Base-by-base conservation (phyloP, 2,329 filamentous ascomycete species). In the Aspergillus fumigatus region DNA sequence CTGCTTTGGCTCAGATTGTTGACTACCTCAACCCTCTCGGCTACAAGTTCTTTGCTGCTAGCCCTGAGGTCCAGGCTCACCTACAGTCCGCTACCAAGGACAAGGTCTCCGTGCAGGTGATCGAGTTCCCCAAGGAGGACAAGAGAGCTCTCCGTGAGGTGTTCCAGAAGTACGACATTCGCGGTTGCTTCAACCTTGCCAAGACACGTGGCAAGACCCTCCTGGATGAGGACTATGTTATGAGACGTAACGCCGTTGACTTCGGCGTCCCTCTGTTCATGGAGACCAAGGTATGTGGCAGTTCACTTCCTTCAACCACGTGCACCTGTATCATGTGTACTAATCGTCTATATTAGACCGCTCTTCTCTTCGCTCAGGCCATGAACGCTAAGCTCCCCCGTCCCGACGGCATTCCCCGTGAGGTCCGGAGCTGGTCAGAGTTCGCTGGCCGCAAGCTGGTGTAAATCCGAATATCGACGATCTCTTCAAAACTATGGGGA, bases 231-330 rank as follows among this genome's bases (percentile, higher is more conserved):
- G 92, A 99, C 80, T 99, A 99, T 70, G 92, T 99, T 56, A 97
- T 97, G 93, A 86, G 94, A 70, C 86, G 94, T 73, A 99, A 99
- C 72, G 94, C 94, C 27, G 94, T 99, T 55, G 94, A 99, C 79
- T 99, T 99, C 75, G 93, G 93, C 66, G 92, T 97, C 32, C 94
- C 94, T 50, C 82, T 99, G 55, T 97, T 99, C 77, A 97, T 97
- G 92, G 93, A 97, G 80, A 91, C 92, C 54, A 93, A 94, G 88
- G 92, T 95, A 81, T 79, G 85, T 75, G 63, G 25, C 17, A 29
- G 10, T 29, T 41, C n/a, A 26, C 14, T 54, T 26, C 40, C 10
- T 56, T 52, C 40, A 45, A 47, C 5, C 50, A 7, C n/a, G n/a
- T 35, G 8, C 29, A 23, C 10, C 41, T 25, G 21, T 10, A 9